phyloP scores from a whole-genome alignment of 352 stramenopile species.

The Phytophthora boehmeriae region DNA sequence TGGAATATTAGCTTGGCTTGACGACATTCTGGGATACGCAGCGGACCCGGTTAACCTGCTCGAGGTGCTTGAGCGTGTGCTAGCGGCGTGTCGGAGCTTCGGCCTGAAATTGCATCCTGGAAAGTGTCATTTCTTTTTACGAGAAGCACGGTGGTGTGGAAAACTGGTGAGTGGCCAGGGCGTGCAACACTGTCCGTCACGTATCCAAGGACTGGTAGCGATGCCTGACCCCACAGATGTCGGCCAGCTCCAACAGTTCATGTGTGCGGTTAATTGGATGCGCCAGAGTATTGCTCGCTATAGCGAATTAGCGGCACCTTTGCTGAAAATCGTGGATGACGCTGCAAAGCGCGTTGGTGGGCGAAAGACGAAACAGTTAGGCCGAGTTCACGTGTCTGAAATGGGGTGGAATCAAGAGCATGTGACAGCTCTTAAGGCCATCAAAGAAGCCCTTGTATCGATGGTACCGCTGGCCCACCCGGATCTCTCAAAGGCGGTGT shows the following conservation, averaged over 20 bases:
- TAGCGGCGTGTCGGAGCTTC: neutral
- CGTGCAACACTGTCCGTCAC: constrained; percentile 2
- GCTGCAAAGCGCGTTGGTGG: constrained; percentile 1
- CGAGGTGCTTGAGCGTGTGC: constrained; percentile 6
- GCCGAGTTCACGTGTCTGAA: neutral
- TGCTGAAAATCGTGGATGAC: neutral
- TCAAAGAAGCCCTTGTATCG: neutral
- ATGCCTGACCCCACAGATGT: constrained; percentile 8
- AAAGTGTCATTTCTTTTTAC: constrained; percentile 2
- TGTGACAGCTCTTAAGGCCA: neutral
- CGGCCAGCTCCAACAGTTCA: constrained; percentile 10
- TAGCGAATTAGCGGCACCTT: neutral
- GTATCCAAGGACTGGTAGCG: constrained; percentile 4
- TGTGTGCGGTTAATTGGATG: constrained; percentile 20
- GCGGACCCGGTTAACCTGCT: neutral
- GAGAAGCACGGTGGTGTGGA: constrained; percentile 6
- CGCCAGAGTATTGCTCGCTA: constrained; percentile 6
- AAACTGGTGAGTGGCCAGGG: constrained; percentile 7
- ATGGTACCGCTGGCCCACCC: constrained; percentile 13
- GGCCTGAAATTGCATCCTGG: constrained; percentile 5
- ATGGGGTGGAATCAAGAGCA: constrained; percentile 1
- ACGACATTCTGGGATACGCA: constrained; percentile 10
- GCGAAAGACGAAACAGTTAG: constrained; percentile 7
- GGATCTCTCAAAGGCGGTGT: neutral
- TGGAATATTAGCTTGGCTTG: constrained; percentile 4